phyloP scores from a whole-genome alignment of 768 basidiomycete species.

The Imleria badia region DNA sequence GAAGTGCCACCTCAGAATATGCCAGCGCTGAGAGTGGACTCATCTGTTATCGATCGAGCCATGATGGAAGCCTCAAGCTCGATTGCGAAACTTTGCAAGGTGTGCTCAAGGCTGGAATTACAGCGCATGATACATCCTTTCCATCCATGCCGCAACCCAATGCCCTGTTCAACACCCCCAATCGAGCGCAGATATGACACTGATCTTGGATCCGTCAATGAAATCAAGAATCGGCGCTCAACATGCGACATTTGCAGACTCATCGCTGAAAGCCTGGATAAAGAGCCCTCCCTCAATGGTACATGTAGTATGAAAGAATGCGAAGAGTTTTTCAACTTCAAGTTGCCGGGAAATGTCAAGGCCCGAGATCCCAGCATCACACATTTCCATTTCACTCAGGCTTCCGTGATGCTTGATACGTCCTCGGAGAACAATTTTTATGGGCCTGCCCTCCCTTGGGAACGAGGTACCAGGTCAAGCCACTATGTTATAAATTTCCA shows the following conservation, averaged over 20 bases:
- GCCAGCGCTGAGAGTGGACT: no score
- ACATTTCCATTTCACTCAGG: slow-evolving; percentile 17
- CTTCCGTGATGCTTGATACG: no score
- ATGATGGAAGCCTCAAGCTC: neutral
- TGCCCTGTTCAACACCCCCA: slow-evolving; percentile 3
- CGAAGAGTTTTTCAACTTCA: slow-evolving; percentile 6
- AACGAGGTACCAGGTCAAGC: no score
- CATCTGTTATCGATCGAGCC: neutral
- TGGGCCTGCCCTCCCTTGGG: no score
- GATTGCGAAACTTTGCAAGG: neutral
- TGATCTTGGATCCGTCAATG: slow-evolving; percentile 14
- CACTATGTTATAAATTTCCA: no score
- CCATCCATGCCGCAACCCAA: neutral
- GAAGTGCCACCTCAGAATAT: no score
- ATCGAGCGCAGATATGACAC: neutral
- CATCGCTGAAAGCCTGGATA: slow-evolving; percentile 10
- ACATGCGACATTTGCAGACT: slow-evolving; percentile 14
- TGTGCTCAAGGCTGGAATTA: neutral
- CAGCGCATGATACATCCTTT: neutral
- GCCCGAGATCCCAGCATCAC: slow-evolving; percentile 3
- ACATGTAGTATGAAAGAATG: neutral
- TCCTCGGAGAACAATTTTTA: no score
- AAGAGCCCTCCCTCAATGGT: slow-evolving; percentile 5
- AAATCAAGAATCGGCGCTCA: slow-evolving; percentile 12
- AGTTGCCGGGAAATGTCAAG: neutral